These are phyloP conservation scores for Botrytis fragariae DNA, from an alignment of 2,329 filamentous ascomycete species.

Conservation along the genomic window DNA sequence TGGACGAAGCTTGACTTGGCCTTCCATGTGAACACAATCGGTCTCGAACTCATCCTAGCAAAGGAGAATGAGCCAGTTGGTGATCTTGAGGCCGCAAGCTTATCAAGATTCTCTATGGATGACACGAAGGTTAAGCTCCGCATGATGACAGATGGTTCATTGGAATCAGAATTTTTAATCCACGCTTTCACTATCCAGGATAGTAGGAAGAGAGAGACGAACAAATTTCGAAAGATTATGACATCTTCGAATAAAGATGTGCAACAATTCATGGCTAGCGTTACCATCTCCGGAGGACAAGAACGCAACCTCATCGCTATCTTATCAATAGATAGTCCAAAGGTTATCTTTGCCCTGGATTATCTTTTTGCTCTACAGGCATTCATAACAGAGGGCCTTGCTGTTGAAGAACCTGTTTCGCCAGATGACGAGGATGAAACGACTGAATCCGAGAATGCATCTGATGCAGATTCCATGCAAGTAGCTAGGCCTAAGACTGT, in stretches of 20 bases:
- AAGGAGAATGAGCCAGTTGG: conserved; percentile 74
- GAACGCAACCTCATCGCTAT: conserved; percentile 84
- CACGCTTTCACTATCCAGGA: conserved; percentile 94
- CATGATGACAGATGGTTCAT: conserved; percentile 85
- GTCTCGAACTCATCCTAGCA: conserved; percentile 80
- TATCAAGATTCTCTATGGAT: conserved; percentile 93
- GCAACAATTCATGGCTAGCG: conserved; percentile 96
- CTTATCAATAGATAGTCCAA: conserved; percentile 89
- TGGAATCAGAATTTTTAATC: conserved; percentile 91
- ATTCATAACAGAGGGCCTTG: conserved; percentile 73
- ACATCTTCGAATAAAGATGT: conserved; percentile 91
- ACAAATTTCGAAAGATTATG: conserved; percentile 98
- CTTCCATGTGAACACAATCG: conserved; percentile 84
- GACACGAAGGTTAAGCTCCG: conserved; percentile 87
- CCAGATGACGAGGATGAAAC: conserved; percentile 51
- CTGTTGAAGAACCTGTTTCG: conserved; percentile 57
- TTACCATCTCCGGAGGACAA: conserved; percentile 84
- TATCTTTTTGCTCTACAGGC: conserved; percentile 88
- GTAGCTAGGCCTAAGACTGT: conserved; percentile 18
- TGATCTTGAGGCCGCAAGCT: conserved; percentile 71
- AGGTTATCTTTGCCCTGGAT: conserved; percentile 92
- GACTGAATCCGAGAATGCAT: conserved; percentile 56
- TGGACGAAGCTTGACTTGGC: conserved; percentile 94
- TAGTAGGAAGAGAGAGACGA: conserved; percentile 81
- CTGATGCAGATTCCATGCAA: conserved; percentile 55